Evolutionary conservation across 257 asterid species (phyloP).

Genomic region (Penstemon davidsonii): DNA sequence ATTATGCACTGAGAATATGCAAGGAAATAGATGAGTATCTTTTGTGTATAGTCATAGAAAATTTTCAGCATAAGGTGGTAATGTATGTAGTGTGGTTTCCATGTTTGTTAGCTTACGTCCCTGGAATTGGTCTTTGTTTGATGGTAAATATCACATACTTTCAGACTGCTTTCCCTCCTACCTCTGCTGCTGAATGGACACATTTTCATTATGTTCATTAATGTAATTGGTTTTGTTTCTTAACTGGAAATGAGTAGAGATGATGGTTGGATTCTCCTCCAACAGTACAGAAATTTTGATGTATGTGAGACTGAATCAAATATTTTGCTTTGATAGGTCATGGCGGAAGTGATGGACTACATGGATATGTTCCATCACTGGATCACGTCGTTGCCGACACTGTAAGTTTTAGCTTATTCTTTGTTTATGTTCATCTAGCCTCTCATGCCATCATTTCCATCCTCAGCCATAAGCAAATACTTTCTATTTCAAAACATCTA

Average conservation of each 20-base stretch:
- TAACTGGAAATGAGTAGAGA: not conserved
- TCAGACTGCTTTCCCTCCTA: not conserved
- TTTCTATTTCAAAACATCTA: not conserved
- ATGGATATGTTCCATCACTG: slow-evolving; percentile 97
- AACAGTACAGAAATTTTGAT: too few relatives aligned
- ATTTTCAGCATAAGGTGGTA: not conserved
- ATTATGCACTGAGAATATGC: not conserved
- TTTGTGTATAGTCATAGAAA: not conserved
- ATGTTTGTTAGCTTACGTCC: not conserved
- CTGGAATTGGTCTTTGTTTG: slow-evolving; percentile 12
- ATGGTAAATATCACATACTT: not conserved
- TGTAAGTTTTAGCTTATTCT: slow-evolving; percentile 47
- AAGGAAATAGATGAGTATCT: slow-evolving; percentile 3
- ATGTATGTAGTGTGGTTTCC: not conserved
- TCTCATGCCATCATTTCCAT: slow-evolving; percentile 3
- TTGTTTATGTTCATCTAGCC: slow-evolving; percentile 1
- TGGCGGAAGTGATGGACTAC: slow-evolving; percentile 99
- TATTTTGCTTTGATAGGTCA: slow-evolving; percentile 60
- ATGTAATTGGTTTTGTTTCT: not conserved
- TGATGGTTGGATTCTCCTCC: not conserved
- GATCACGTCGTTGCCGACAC: slow-evolving; percentile 98
- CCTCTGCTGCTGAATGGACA: slow-evolving; percentile 6
- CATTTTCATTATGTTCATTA: not conserved
- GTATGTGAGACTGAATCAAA: not conserved
- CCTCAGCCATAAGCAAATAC: not conserved